Base-by-base conservation (phyloP, 2,329 filamentous ascomycete species). In the Drechslera avenae region DNA sequence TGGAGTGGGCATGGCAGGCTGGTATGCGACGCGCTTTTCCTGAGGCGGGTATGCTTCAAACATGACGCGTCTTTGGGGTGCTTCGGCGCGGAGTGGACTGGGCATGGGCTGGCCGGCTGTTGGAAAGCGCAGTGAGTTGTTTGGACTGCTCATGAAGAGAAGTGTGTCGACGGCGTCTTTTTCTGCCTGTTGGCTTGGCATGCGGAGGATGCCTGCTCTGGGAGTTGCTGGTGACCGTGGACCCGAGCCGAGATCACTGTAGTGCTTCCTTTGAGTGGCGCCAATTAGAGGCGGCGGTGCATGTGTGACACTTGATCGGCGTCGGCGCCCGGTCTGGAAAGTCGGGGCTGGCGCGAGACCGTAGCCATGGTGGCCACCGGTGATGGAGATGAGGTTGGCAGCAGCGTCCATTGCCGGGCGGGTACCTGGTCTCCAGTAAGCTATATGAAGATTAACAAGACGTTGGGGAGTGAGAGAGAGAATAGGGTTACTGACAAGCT, bases 81-180 rank as follows among this genome's bases (percentile, higher is more conserved):
- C 60, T 18, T 72, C 68, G 19, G 66, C 52, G 32, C 68, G 56
- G 6, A 72, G 52, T n/a, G 68, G 58, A 47, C 66, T 71, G 13
- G 63, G 70, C 14, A 61, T 61, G 14, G 63, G 57, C 23, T 62
- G 60, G 26, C 52, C 66, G n/a, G 46, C 56, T 5, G 68, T 61
- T 23, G 70, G 56, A 5, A 69, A 54, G 18, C 66, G 60, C 35
- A 64, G 56, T 1, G 87, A 87, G 70, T 90, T 89, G 13, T 86
- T 86, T 0, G 88, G 88, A 56, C 87, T 90, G 64, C 89, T 91
- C 85, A 94, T 88, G 66, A 92, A 91, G 19, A 93, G 78, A 18
- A 94, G 75, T 0, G 88, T 88, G 67, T 92, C 89, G 39, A 93
- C 85, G 5, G 90, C 90, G 63, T 93, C 90, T 65, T 91, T 88